A percentile compares a stretch with the other conserved stretches of the same genome.
Evolutionary conservation across 192 early-diverging fungal genomes (phyloP).

Genomic region (Coemansia interrupta): DNA sequence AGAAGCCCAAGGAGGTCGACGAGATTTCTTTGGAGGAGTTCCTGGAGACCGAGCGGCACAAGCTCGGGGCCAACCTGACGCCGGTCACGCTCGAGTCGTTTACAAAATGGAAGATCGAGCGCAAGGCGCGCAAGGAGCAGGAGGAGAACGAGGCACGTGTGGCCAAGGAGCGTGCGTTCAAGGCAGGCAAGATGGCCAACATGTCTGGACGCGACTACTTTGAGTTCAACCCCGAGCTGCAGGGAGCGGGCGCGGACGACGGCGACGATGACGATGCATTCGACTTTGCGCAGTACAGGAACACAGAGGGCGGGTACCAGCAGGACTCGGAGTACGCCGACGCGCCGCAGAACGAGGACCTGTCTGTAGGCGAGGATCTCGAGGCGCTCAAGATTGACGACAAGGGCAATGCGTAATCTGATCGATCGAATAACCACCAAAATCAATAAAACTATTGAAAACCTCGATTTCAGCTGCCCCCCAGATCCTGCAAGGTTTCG

Average conservation of each 20-base stretch:
- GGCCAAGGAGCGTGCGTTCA: conserved; percentile 76
- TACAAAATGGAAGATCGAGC: conserved; percentile 87
- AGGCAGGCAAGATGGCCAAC: conserved; percentile 84
- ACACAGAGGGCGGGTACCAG: conserved; percentile 59
- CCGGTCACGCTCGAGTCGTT: conserved; percentile 94
- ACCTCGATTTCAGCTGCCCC: no score
- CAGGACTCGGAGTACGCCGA: conserved; percentile 21
- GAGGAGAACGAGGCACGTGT: conserved; percentile 65
- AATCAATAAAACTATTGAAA: no score
- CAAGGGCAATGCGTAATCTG: conserved; percentile 11
- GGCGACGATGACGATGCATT: conserved; percentile 80
- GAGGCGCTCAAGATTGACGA: conserved; percentile 22
- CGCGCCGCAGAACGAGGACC: conserved; percentile 18
- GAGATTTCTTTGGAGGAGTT: conserved; percentile 96
- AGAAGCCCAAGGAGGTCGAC: conserved; percentile 72
- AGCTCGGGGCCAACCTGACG: conserved; percentile 84
- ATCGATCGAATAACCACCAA: conserved; percentile 1
- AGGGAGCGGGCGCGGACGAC: conserved; percentile 63
- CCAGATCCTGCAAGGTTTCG: no score
- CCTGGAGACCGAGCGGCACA: conserved; percentile 96
- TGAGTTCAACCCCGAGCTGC: conserved; percentile 93
- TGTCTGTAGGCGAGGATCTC: conserved; percentile 25
- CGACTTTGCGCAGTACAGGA: conserved; percentile 71
- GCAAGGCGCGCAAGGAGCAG: conserved; percentile 65
- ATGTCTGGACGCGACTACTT: conserved; percentile 98